Evolutionary conservation across 495 filamentous ascomycete genomes (phyloP), one percentile per base, ranked within the genome.

Genomic region (Cryomyces minteri): DNA sequence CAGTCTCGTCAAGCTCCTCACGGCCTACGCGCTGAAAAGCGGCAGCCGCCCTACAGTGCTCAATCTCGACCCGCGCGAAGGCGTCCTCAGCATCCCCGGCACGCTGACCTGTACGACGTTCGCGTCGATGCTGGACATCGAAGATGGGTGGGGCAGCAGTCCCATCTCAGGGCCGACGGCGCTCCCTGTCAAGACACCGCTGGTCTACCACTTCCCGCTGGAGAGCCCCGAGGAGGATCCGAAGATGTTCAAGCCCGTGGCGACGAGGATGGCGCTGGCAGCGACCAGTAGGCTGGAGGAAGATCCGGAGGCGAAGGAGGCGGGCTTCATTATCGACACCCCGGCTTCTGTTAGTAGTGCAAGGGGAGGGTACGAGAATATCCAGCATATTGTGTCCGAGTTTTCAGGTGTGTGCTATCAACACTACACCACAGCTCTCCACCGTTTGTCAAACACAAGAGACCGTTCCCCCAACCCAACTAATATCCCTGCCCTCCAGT

Each of bases 131-230:
- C 73, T 99, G 55, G 88, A 95, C 58, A 73, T 94, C 1, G 84
- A 85, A 54, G 82, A 90, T 43, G 87, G 88, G 4, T 94, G 85
- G 73, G 92, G 92, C 34, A 84, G 70, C 56, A 87, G 82, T 56
- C 88, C 90, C 1, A 93, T 85, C 51, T 88, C 79, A 47, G 88
- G 88, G 3, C 87, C 92, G 5, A 90, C 79, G 49, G 72, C 76
- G 9, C 73, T 90, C 11, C 86, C 90, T 1, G 83, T 94, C 28
- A 96, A 94, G 64, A 64, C 90, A 51, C 92, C 92, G 14, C 62
- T 96, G 45, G 84, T 87, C n/a, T 95, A 94, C 54, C 83, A 83
- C 53, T 87, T 85, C 61, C 87, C 87, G 7, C 66, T 83, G 44
- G 67, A 74, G 37, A 79, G 67, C 48, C 76, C 84, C 4, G 80